These are phyloP conservation scores for Suillus americanus DNA, from an alignment of 768 basidiomycete species.

Conservation along the genomic window DNA sequence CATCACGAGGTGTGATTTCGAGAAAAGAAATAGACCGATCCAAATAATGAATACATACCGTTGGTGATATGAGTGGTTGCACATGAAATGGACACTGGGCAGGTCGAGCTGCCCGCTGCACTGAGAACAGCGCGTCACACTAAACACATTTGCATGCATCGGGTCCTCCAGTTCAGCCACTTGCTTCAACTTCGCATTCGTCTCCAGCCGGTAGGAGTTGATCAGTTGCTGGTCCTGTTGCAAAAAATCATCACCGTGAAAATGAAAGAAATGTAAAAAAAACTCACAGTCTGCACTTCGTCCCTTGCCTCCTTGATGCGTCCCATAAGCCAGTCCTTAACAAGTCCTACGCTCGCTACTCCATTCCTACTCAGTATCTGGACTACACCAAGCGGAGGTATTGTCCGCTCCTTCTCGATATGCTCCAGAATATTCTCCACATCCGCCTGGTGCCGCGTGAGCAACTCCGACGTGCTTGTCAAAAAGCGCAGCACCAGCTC, in stretches of 20 bases:
- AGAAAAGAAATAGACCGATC: constrained; percentile 1
- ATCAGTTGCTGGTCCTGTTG: constrained; percentile 82
- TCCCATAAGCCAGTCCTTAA: constrained; percentile 87
- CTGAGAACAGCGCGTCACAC: constrained; percentile 89
- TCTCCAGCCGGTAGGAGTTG: constrained; percentile 86
- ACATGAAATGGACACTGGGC: constrained; percentile 97
- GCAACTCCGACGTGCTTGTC: constrained; percentile 74
- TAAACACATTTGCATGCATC: constrained; percentile 83
- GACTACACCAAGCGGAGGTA: constrained; percentile 88
- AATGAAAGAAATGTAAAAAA: constrained; percentile 12
- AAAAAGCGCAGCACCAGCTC: constrained; percentile 87
- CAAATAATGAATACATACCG: constrained; percentile 47
- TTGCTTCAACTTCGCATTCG: constrained; percentile 73
- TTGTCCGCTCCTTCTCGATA: constrained; percentile 78
- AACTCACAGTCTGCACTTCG: constrained; percentile 82
- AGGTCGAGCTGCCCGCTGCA: constrained; percentile 91
- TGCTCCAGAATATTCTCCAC: constrained; percentile 69
- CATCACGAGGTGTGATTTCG: neutral
- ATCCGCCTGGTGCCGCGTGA: constrained; percentile 70
- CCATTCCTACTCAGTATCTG: constrained; percentile 87
- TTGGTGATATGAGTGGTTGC: constrained; percentile 95
- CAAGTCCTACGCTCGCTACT: constrained; percentile 87
- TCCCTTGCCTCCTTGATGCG: constrained; percentile 71
- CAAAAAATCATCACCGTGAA: neutral
- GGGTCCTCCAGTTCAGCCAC: constrained; percentile 80